A percentile compares a stretch with the other conserved stretches of the same genome.
Conservation (phyloP, 768 basidiomycete species). For the Gyrodon lividus region DNA sequence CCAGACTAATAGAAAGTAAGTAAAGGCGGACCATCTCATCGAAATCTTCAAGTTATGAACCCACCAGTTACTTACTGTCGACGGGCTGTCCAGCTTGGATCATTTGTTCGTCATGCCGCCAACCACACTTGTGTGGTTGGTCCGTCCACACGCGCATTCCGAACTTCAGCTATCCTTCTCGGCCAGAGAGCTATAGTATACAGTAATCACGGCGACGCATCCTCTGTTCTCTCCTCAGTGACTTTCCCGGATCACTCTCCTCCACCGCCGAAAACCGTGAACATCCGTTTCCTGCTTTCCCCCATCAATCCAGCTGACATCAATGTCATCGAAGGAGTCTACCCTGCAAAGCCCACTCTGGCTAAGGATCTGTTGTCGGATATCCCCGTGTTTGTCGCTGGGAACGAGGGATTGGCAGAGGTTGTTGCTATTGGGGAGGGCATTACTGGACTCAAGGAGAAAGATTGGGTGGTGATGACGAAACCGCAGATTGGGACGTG, state of each 20-base stretch:
- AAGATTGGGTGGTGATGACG: slow-evolving; percentile 76
- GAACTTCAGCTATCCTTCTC: slow-evolving; percentile 28
- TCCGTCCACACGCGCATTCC: slow-evolving; percentile 22
- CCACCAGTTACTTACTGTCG: not conserved
- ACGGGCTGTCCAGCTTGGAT: not conserved
- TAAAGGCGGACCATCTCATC: not conserved
- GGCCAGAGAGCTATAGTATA: slow-evolving; percentile 68
- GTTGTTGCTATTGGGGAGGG: slow-evolving; percentile 60
- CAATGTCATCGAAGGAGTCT: slow-evolving; percentile 82
- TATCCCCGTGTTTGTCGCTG: slow-evolving; percentile 57
- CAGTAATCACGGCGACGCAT: slow-evolving; percentile 56
- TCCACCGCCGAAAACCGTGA: slow-evolving; percentile 57
- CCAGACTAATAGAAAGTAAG: no score
- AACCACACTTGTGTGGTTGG: not conserved
- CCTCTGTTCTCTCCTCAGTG: slow-evolving; percentile 53
- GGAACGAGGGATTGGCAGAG: slow-evolving; percentile 75
- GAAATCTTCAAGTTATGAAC: not conserved
- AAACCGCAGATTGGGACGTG: slow-evolving; percentile 76
- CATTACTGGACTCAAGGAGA: slow-evolving; percentile 45
- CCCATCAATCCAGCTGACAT: slow-evolving; percentile 83
- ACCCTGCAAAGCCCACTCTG: slow-evolving; percentile 59
- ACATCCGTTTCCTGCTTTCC: slow-evolving; percentile 65
- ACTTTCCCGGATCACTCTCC: slow-evolving; percentile 51
- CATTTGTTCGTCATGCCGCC: not conserved
- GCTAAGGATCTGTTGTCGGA: slow-evolving; percentile 35